These are phyloP conservation scores for Paspalum vaginatum DNA, from an alignment of 176 grass and related monocot genomes.

Conservation along the genomic window DNA sequence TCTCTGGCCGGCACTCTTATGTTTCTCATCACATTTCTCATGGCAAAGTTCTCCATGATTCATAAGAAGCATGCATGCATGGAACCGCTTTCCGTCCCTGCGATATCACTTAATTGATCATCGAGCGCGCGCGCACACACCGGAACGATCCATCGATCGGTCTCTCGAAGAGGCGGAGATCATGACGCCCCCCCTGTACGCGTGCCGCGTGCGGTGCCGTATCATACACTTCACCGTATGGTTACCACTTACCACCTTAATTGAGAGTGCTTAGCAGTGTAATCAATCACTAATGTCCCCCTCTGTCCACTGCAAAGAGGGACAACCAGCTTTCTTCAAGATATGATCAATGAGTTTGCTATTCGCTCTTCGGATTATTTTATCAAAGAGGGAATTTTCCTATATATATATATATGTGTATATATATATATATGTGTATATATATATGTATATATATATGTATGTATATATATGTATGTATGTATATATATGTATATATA, in stretches of 20 bases:
- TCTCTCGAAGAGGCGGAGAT: conserved; percentile 30
- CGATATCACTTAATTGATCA: conserved; percentile 38
- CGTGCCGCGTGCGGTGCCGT: conserved; percentile 38
- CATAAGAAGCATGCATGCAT: conserved; percentile 1
- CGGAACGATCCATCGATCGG: conserved; percentile 31
- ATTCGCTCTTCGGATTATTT: too few relatives aligned
- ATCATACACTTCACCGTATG: conserved; percentile 30
- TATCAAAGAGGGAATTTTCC: too few relatives aligned
- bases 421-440: too few relatives aligned
- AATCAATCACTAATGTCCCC: conserved; percentile 28
- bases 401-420: too few relatives aligned
- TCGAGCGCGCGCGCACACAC: neutral
- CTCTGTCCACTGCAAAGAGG: conserved; percentile 14
- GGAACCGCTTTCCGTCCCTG: neutral
- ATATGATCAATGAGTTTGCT: conserved; percentile 1
- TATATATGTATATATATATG: too few relatives aligned
- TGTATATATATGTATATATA: too few relatives aligned
- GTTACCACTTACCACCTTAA: neutral
- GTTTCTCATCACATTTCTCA: neutral
- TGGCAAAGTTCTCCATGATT: conserved; percentile 31
- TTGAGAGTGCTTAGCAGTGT: neutral
- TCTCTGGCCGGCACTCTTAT: neutral
- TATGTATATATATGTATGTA: too few relatives aligned
- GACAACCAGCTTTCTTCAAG: neutral
- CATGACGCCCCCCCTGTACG: neutral